phyloP scores from a whole-genome alignment of 257 asterid genomes.

The Ocimum tenuiflorum region DNA sequence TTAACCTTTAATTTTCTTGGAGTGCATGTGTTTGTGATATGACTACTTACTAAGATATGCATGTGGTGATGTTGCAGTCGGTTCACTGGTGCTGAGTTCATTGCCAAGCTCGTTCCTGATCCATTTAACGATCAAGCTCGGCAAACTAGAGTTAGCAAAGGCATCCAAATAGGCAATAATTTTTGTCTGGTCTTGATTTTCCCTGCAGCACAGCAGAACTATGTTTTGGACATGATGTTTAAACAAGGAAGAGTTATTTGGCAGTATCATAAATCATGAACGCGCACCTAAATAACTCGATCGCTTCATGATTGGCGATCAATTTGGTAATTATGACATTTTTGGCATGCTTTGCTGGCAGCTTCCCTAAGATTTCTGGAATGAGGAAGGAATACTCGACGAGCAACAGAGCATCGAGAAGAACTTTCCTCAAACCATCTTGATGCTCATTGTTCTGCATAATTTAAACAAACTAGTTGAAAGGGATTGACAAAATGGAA shows the following conservation, averaged over 20 bases:
- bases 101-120: conserved; percentile 34
- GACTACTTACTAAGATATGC: conserved; percentile 49
- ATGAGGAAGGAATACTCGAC: conserved; percentile 61
- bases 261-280: background rate
- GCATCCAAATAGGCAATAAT: conserved; percentile 44
- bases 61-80: conserved; percentile 52
- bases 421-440: conserved; percentile 37
- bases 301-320: conserved; percentile 46
- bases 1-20: too few relatives aligned
- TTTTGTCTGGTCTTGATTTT: conserved; percentile 37
- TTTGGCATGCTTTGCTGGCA: conserved; percentile 41
- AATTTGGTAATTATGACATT: conserved; percentile 41
- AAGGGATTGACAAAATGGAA: background rate
- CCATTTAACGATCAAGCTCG: conserved; percentile 33
- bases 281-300: conserved; percentile 44
- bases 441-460: conserved; percentile 45
- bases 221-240: background rate
- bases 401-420: conserved; percentile 44
- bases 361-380: conserved; percentile 40
- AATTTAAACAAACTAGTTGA: background rate
- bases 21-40: background rate
- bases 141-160: conserved; percentile 47
- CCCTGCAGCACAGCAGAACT: conserved; percentile 35
- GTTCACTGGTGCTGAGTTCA: conserved; percentile 31
- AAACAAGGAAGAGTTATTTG: background rate